phyloP scores from a whole-genome alignment of 345 rosid genomes.

The Durio zibethinus region DNA sequence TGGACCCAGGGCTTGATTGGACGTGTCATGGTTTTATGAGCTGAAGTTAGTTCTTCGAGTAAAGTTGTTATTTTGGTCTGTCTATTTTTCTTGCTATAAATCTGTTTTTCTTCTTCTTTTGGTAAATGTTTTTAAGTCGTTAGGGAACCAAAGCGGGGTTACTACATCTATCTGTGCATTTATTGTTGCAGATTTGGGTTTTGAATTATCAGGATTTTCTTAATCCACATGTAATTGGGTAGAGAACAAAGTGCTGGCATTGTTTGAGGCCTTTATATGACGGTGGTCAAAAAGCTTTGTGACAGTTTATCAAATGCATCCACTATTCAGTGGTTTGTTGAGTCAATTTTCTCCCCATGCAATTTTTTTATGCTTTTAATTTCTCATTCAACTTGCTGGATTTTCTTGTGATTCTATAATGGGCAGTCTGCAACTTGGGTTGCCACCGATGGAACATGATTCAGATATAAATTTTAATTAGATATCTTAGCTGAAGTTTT shows the following conservation, averaged over 20 bases:
- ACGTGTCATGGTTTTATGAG: conserved; percentile 63
- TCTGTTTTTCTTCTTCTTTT: conserved; percentile 18
- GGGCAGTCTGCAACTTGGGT: neutral
- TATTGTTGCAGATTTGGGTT: conserved; percentile 8
- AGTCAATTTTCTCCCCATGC: conserved; percentile 19
- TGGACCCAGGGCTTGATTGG: conserved; percentile 91
- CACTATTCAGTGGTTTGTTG: conserved; percentile 37
- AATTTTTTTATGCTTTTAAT: neutral
- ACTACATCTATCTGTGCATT: conserved; percentile 19
- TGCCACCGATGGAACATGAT: neutral
- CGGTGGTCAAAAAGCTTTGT: conserved; percentile 8
- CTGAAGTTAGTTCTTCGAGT: neutral
- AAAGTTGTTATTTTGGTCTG: neutral
- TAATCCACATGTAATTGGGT: conserved; percentile 10
- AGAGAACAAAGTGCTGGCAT: conserved; percentile 15
- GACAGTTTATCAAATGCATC: conserved; percentile 27
- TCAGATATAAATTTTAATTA: neutral
- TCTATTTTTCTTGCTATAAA: conserved; percentile 8
- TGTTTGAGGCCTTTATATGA: conserved; percentile 1
- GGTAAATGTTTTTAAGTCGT: conserved; percentile 14
- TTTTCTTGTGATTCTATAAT: neutral
- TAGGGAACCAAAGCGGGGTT: conserved; percentile 2
- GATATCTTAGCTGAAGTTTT: neutral
- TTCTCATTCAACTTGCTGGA: neutral
- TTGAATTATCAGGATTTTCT: conserved; percentile 16